phyloP scores from a whole-genome alignment of 2,329 filamentous ascomycete species.

The Colletotrichum scovillei region DNA sequence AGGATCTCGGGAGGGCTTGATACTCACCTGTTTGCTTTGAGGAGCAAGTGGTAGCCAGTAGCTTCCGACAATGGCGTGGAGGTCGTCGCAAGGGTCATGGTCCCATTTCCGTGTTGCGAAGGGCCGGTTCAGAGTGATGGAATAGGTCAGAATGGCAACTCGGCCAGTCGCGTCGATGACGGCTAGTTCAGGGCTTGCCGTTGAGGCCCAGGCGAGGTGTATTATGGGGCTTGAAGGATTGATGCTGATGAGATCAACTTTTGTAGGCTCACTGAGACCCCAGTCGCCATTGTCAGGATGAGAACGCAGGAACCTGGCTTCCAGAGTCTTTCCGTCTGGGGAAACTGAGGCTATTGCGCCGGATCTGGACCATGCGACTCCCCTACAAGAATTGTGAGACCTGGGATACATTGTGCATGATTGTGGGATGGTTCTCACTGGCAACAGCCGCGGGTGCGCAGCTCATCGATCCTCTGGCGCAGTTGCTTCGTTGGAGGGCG shows the following conservation, averaged over 20 bases:
- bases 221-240: conserved; percentile 76
- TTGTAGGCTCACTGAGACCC: conserved; percentile 79
- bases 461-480: conserved; percentile 79
- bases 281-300: conserved; percentile 77
- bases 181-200: conserved; percentile 81
- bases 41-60: conserved; percentile 82
- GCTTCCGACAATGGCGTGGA: conserved; percentile 82
- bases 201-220: conserved; percentile 84
- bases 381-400: conserved; percentile 59
- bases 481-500: conserved; percentile 73
- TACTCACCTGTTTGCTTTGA: conserved; percentile 51
- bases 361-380: conserved; percentile 87
- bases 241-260: conserved; percentile 69
- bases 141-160: conserved; percentile 78
- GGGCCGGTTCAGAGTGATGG: conserved; percentile 79
- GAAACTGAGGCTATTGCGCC: conserved; percentile 88
- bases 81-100: conserved; percentile 77
- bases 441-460: conserved; percentile 80
- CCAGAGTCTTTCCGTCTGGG: conserved; percentile 75
- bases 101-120: conserved; percentile 70
- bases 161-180: conserved; percentile 84
- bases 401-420: not conserved
- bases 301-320: conserved; percentile 79
- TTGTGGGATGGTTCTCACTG: conserved; percentile 69
- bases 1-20: conserved; percentile 18